A percentile compares a stretch with the other conserved stretches of the same genome.
phyloP scores from a whole-genome alignment of 2,329 filamentous ascomycete genomes.

The Hypoxylon sp. region DNA sequence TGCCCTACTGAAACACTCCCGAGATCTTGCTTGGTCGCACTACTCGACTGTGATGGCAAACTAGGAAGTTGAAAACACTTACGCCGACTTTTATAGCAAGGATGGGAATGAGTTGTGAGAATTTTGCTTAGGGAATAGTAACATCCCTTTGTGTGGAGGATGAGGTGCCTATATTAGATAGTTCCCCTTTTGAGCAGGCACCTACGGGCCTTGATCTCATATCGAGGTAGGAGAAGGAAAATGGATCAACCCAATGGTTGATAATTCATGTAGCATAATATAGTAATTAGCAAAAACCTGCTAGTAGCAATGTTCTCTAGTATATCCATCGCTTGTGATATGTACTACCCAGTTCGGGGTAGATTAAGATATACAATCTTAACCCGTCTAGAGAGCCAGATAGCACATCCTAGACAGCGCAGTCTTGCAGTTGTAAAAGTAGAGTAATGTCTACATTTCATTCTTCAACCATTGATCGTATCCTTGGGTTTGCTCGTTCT shows the following conservation, averaged over 20 bases:
- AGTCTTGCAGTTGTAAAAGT: too few species aligned
- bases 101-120: conserved; percentile 6
- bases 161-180: conserved; percentile 38
- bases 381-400: not conserved
- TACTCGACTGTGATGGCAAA: conserved; percentile 52
- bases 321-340: not conserved
- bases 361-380: not conserved
- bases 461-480: too few species aligned
- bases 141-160: conserved; percentile 16
- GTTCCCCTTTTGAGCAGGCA: conserved; percentile 7
- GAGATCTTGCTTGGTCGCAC: conserved; percentile 54
- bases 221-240: conserved; percentile 7
- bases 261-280: conserved; percentile 40
- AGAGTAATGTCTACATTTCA: too few species aligned
- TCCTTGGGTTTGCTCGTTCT: too few species aligned
- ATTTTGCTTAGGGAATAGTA: conserved; percentile 13
- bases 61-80: conserved; percentile 37
- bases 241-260: not conserved
- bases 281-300: conserved; percentile 43
- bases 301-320: conserved; percentile 23
- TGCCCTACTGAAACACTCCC: conserved; percentile 54
- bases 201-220: conserved; percentile 8
- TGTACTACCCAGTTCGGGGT: not conserved
- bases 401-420: not conserved
- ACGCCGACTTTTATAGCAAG: conserved; percentile 1